Base-by-base conservation (phyloP, 2,329 filamentous ascomycete species). In the Trichoderma harzianum region DNA sequence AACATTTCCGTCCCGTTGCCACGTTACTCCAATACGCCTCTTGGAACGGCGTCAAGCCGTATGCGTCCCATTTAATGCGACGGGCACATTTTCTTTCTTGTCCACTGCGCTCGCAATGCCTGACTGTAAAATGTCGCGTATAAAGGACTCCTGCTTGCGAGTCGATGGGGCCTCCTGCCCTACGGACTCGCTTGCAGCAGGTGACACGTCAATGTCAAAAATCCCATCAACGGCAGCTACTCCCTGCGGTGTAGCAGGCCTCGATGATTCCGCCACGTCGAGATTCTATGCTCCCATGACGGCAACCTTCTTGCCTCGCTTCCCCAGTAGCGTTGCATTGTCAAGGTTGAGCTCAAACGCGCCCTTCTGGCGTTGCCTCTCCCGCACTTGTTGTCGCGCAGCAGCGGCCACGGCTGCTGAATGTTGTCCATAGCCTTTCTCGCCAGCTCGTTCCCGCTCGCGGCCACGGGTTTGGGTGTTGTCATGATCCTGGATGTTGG, bases 341-440 rank as follows among this genome's bases (percentile, higher is more conserved):
- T 97, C 94, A 47, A 99, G 84, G 78, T 90, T 98, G 61, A 99
- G 87, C 82, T 99, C 96, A 76, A 99, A 99, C 0, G 92, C 90
- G 36, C 93, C 94, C 81, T 91, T 93, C 76, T 92, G 90, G 74
- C 86, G 87, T 71, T 89, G 87, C 36, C 88, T 86, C 58, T 91
- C 89, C 53, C 86, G 83, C 6, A 96, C 93, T 78, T 94, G 93
- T 78, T 93, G 90, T 77, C 92, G 91, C 4, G 94, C 95, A 0
- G 95, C 94, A 0, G 93, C 91, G 0, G 95, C 93, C 0, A 98
- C 92, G 1, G 92, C 86, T 0, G 95, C 89, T 68, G 92, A 95
- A 78, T 98, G 95, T 79, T 97, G 94, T 2, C 94, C 95, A 77
- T 97, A 98, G 0, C 95, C 95, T 75, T 87, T 89, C 68, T 89